Evolutionary conservation across 345 rosid genomes (phyloP).

Genomic region (Physaria fendleri): DNA sequence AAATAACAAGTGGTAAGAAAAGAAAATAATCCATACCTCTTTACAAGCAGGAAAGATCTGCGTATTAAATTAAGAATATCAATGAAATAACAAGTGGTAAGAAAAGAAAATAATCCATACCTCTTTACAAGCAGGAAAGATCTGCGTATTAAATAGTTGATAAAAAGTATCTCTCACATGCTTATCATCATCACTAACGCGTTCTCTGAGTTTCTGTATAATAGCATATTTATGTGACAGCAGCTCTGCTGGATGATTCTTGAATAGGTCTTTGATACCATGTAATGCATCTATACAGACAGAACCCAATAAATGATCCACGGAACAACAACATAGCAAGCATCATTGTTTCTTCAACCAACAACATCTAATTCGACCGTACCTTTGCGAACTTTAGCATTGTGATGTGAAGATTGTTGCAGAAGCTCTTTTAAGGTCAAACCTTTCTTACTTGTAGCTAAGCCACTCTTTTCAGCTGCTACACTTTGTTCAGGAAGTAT

Average conservation of each 20-base stretch:
- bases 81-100: too few species aligned
- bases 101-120: conserved; percentile 33
- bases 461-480: conserved; percentile 65
- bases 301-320: not conserved
- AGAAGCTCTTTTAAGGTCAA: conserved; percentile 81
- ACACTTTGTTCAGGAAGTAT: conserved; percentile 88
- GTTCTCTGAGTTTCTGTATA: conserved; percentile 62
- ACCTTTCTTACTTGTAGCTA: conserved; percentile 88
- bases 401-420: conserved; percentile 75
- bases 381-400: conserved; percentile 80
- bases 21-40: conserved; percentile 46
- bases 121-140: conserved; percentile 72
- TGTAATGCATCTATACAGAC: conserved; percentile 54
- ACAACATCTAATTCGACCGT: not conserved
- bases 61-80: conserved; percentile 42
- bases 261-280: conserved; percentile 67
- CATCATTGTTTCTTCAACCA: not conserved
- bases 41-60: conserved; percentile 58
- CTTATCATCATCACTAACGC: conserved; percentile 60
- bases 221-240: conserved; percentile 48
- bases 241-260: conserved; percentile 60
- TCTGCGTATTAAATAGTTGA: conserved; percentile 46
- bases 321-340: conserved; percentile 1
- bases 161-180: conserved; percentile 55
- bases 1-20: not conserved